A percentile compares a stretch with the other conserved stretches of the same genome.
Evolutionary conservation across 768 basidiomycete genomes (phyloP).

Genomic region (Mycena crocata): DNA sequence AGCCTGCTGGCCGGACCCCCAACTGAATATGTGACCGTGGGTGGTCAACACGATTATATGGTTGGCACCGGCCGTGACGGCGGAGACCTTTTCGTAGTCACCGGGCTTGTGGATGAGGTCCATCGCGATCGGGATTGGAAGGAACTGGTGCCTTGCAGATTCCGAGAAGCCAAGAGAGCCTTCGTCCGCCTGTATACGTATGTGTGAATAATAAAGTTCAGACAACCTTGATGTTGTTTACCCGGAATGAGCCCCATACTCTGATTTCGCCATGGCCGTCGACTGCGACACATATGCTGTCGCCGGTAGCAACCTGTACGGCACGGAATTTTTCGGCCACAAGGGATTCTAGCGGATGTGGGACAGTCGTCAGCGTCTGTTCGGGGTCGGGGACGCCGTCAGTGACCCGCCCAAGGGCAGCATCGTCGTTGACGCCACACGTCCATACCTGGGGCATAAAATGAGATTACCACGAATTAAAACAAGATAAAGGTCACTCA

Average conservation of each 20-base stretch:
- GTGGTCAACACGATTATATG: slow-evolving; percentile 92
- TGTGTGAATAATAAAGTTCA: slow-evolving; percentile 13
- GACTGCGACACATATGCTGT: slow-evolving; percentile 89
- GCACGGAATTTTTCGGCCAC: slow-evolving; percentile 87
- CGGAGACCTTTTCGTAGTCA: slow-evolving; percentile 76
- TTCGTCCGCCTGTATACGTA: slow-evolving; percentile 67
- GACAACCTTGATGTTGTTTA: slow-evolving; percentile 51
- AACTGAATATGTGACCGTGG: slow-evolving; percentile 87
- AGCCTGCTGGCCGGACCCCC: slow-evolving; percentile 91
- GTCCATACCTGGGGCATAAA: slow-evolving; percentile 77
- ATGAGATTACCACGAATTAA: slow-evolving; percentile 14
- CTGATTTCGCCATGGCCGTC: slow-evolving; percentile 83
- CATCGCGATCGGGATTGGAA: slow-evolving; percentile 66
- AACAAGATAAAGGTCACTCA: slow-evolving; percentile 55
- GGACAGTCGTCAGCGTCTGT: slow-evolving; percentile 65
- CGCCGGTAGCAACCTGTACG: slow-evolving; percentile 85
- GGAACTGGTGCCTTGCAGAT: slow-evolving; percentile 74
- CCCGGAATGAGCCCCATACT: slow-evolving; percentile 92
- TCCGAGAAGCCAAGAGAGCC: slow-evolving; percentile 88
- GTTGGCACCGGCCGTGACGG: slow-evolving; percentile 86
- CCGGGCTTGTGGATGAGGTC: slow-evolving; percentile 70
- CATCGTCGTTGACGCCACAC: slow-evolving; percentile 90
- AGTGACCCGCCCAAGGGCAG: slow-evolving; percentile 86
- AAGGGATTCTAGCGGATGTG: slow-evolving; percentile 75
- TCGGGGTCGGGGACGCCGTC: slow-evolving; percentile 69